These are phyloP conservation scores for Porphyra umbilicalis DNA, from an alignment of 31 red algal species.

Conservation along the genomic window DNA sequence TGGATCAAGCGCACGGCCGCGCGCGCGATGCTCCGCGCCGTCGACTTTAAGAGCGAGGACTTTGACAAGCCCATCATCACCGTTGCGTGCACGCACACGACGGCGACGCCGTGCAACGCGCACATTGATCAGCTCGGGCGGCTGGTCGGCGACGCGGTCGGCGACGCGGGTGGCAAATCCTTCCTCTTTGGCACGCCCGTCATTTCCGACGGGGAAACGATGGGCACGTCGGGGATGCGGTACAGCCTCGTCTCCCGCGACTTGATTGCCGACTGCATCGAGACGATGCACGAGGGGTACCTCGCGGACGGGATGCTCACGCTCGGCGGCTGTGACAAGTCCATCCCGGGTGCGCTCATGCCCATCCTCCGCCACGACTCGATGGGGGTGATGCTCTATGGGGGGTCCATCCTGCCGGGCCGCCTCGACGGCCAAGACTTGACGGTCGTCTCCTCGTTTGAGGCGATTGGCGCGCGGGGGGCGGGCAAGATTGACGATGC, in stretches of 20 bases:
- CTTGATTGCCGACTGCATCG: conserved; percentile 98
- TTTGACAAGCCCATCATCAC: conserved; percentile 93
- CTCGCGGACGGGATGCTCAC: conserved; percentile 85
- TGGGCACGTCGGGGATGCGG: conserved; percentile 96
- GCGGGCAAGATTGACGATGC: conserved; percentile 81
- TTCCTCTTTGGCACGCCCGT: conserved; percentile 93
- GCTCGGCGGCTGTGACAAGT: conserved; percentile 96
- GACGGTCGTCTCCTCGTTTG: conserved; percentile 88
- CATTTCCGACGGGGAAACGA: conserved; percentile 93
- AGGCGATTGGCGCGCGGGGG: conserved; percentile 85
- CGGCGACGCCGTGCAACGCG: conserved; percentile 96
- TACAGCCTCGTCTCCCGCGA: conserved; percentile 92
- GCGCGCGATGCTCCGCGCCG: conserved; percentile 93
- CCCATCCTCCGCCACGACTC: conserved; percentile 79
- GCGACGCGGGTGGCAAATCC: conserved; percentile 72
- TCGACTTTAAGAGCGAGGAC: conserved; percentile 90
- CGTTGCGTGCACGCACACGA: conserved; percentile 73
- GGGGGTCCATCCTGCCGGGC: conserved; percentile 89
- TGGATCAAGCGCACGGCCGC: conserved; percentile 93
- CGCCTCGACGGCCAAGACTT: conserved; percentile 63
- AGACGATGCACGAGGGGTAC: conserved; percentile 93
- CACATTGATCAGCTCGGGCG: conserved; percentile 85
- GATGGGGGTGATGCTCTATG: conserved; percentile 96
- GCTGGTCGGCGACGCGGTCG: conserved; percentile 39
- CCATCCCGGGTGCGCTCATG: conserved; percentile 95